Conservation (phyloP, 1,284 basidiomycete species). For the Ganoderma lingzhi region DNA sequence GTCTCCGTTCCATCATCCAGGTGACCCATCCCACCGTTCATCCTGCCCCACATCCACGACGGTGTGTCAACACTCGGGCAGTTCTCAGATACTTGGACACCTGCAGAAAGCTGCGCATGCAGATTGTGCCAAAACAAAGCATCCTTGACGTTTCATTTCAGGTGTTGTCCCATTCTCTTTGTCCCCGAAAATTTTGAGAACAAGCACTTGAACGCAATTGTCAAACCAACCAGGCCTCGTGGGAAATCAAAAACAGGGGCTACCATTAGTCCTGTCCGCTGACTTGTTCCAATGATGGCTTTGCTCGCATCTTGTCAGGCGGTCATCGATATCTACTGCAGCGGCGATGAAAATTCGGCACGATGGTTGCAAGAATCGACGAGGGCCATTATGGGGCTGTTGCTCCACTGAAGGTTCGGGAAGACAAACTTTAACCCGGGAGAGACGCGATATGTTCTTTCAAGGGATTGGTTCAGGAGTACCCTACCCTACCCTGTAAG, state of each 20-base stretch:
- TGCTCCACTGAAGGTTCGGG: not conserved
- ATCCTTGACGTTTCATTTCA: not conserved
- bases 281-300: not conserved
- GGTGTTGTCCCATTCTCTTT: not conserved
- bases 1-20: not conserved
- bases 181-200: not conserved
- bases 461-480: not conserved
- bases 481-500: too few relatives aligned
- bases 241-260: slow-evolving; percentile 3
- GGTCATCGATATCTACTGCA: not conserved
- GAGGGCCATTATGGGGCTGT: not conserved
- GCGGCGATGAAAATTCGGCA: not conserved
- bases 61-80: not conserved
- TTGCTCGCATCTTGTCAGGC: not conserved
- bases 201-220: not conserved
- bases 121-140: slow-evolving; percentile 3
- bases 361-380: not conserved
- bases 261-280: not conserved
- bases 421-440: not conserved
- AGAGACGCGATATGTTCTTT: not conserved
- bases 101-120: not conserved
- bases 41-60: not conserved
- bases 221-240: not conserved
- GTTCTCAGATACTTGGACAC: not conserved
- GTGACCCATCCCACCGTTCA: not conserved